Evolutionary conservation across 441 rosid species (phyloP).

Genomic region (Erodium chrysanthum): DNA sequence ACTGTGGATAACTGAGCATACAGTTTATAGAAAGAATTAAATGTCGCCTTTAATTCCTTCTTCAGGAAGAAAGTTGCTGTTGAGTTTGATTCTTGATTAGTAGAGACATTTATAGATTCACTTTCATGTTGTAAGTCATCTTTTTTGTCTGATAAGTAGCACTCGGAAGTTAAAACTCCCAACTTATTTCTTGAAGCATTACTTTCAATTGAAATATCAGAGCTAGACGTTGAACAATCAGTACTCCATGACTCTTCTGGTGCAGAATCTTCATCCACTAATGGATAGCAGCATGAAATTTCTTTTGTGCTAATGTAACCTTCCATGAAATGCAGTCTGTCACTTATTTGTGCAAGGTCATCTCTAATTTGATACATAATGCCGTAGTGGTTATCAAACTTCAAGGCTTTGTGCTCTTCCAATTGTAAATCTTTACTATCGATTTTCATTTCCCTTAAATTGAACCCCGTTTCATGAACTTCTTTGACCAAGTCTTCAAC

Average conservation of each 20-base stretch:
- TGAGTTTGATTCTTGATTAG: slow-evolving; percentile 19
- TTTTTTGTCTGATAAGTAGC: slow-evolving; percentile 17
- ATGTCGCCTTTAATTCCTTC: slow-evolving; percentile 39
- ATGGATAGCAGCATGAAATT: slow-evolving; percentile 19
- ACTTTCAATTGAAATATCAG: slow-evolving; percentile 39
- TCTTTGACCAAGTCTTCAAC: slow-evolving; percentile 27
- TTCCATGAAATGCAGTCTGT: slow-evolving; percentile 27
- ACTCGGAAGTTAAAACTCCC: slow-evolving; percentile 16
- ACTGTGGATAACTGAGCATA: slow-evolving; percentile 25
- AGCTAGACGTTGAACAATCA: slow-evolving; percentile 46
- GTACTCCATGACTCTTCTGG: slow-evolving; percentile 42
- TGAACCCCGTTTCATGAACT: slow-evolving; percentile 25
- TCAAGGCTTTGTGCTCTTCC: slow-evolving; percentile 17
- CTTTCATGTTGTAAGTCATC: slow-evolving; percentile 22
- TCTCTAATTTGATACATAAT: slow-evolving; percentile 35
- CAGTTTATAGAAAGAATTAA: slow-evolving; percentile 32
- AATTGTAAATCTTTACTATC: slow-evolving; percentile 12
- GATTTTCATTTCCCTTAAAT: slow-evolving; percentile 26
- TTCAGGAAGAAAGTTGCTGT: slow-evolving; percentile 26
- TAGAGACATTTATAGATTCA: slow-evolving; percentile 23
- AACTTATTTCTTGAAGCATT: slow-evolving; percentile 20
- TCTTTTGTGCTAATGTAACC: slow-evolving; percentile 27
- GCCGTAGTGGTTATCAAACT: slow-evolving; percentile 27
- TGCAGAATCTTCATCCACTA: slow-evolving; percentile 30
- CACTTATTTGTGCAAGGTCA: slow-evolving; percentile 34